phyloP scores from a whole-genome alignment of 2,329 filamentous ascomycete genomes.

The Sporothrix euskadiensis region DNA sequence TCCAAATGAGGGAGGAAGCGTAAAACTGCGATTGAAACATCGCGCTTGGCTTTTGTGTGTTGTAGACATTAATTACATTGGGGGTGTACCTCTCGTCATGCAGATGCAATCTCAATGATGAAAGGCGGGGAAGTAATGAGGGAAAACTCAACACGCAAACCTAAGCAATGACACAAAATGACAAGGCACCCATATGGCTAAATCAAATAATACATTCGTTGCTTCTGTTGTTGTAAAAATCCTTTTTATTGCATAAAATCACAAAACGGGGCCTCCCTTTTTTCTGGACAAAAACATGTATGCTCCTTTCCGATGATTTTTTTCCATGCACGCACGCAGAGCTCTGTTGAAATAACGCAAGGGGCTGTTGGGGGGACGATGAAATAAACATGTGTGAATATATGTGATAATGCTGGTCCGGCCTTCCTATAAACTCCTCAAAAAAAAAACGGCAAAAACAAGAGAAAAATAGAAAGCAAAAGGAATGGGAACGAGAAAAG shows the following conservation, averaged over 20 bases:
- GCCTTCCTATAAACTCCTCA: constrained; percentile 18
- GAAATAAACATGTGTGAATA: neutral
- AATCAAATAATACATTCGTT: neutral
- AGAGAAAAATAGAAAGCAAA: neutral
- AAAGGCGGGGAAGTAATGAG: neutral
- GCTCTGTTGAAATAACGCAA: constrained; percentile 13
- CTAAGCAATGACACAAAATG: neutral
- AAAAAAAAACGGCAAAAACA: neutral
- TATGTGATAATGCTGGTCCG: constrained; percentile 4
- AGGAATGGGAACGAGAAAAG: neutral
- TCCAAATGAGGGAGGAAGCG: neutral
- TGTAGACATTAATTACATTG: neutral
- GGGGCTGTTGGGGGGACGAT: neutral
- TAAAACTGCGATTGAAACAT: neutral
- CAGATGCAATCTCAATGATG: neutral
- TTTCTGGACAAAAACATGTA: constrained; percentile 16
- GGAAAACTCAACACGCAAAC: neutral
- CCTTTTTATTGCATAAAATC: neutral
- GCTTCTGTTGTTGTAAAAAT: neutral
- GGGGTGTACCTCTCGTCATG: neutral
- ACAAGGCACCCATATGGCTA: neutral
- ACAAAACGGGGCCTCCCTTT: neutral
- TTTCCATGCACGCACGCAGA: constrained; percentile 26
- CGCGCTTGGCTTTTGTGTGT: neutral
- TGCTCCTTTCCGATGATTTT: constrained; percentile 24